Base-by-base conservation (phyloP, 2,329 filamentous ascomycete species). In the Cytospora schulzeri region DNA sequence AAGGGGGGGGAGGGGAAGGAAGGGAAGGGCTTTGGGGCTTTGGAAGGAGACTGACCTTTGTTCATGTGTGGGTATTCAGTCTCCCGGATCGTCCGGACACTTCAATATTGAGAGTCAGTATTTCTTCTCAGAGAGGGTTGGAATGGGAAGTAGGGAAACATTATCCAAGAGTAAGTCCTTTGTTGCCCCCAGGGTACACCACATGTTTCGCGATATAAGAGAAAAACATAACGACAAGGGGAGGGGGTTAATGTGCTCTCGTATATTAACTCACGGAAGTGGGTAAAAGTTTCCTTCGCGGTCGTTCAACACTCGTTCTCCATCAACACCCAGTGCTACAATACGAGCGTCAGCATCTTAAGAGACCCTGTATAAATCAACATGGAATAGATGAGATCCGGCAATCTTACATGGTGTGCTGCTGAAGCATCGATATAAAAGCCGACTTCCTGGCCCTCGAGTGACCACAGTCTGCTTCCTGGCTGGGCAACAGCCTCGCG, bases 11-110 rank as follows among this genome's bases (percentile, higher is more conserved):
- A n/a, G n/a, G n/a, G n/a, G n/a, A n/a, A n/a, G 33, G 33, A 35
- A 35, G 11, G 33, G 33, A 11, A 3, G 3, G 38, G 19, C 3
- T 3, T 19, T 17, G 38, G 38, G 15, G 38, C 24, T 31, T n/a
- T 33, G 38, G n/a, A n/a, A 11, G 17, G 17, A 24, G 26, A 64
- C 70, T 66, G 68, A 79, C 78, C 77, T 68, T 76, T 68, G 62
- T 70, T 77, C 78, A 80, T 80, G 63, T 80, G 64, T 19, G 78
- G 74, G 64, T 79, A 80, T 57, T 80, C 77, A 41, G 74, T 73
- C 64, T 74, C 67, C 26, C 78, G 74, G 57, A 80, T 71, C 19
- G 68, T 65, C 62, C 79, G 77, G 19, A 80, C 29, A 31, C 29
- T 31, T 31, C 29, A 9, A 31, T 31, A 31, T 31, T 31, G 29